Percentiles rank a stretch among this genome's conserved stretches.
phyloP scores from a whole-genome alignment of 805 yeast genomes.

The Grigorovia yakushimaensis region DNA sequence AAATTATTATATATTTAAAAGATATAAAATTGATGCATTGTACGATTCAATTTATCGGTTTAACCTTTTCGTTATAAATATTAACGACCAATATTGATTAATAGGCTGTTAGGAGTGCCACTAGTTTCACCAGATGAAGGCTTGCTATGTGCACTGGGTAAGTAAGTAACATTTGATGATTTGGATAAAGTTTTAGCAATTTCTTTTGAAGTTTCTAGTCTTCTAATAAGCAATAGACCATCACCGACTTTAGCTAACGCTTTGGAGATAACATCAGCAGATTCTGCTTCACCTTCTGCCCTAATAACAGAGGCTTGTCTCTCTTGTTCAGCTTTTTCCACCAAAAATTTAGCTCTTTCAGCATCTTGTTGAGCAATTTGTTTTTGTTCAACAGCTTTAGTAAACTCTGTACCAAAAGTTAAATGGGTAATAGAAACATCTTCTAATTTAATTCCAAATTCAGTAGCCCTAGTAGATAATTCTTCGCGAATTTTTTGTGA shows the following conservation, averaged over 20 bases:
- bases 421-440: constrained; percentile 97
- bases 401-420: constrained; percentile 94
- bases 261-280: constrained; percentile 89
- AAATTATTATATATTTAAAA: not conserved
- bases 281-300: constrained; percentile 99
- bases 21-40: no score
- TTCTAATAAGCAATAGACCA: constrained; percentile 83
- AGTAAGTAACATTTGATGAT: constrained; percentile 79
- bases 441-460: constrained; percentile 84
- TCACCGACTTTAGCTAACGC: constrained; percentile 94
- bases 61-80: no score
- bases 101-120: constrained; percentile 40
- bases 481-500: constrained; percentile 83
- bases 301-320: constrained; percentile 89
- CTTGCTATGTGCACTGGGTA: constrained; percentile 42
- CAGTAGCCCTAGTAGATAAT: constrained; percentile 69
- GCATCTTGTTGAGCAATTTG: constrained; percentile 99
- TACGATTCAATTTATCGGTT: no score
- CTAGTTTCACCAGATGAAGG: constrained; percentile 29
- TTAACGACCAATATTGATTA: constrained; percentile 62
- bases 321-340: constrained; percentile 96
- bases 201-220: constrained; percentile 94
- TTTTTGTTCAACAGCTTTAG: constrained; percentile 96
- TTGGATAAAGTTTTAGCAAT: constrained; percentile 81
- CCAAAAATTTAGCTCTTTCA: constrained; percentile 87